Conservation (phyloP, 108 stramenopile species). For the Fragilariopsis cylindrus region DNA sequence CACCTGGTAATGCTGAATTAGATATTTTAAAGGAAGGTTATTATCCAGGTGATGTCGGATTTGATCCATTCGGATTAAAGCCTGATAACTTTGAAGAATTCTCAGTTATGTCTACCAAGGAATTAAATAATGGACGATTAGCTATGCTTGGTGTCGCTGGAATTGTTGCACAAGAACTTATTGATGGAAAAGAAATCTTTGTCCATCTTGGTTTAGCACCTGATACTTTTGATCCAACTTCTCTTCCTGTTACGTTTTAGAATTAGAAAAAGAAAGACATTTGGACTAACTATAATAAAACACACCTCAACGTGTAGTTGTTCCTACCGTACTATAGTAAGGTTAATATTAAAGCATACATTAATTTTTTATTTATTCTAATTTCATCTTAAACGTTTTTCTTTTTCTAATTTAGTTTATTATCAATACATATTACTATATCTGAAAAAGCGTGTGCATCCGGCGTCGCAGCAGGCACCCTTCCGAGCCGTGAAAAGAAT, state of each 20-base stretch:
- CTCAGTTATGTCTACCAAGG: conserved; percentile 61
- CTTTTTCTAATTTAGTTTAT: no score
- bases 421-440: no score
- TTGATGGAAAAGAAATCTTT: conserved; percentile 53
- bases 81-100: conserved; percentile 61
- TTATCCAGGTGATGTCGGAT: conserved; percentile 14
- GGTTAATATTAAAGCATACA: no score
- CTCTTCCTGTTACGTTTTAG: conserved; percentile 33
- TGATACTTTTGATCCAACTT: conserved; percentile 35
- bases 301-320: conserved; percentile 8
- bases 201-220: no score
- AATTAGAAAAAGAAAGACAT: no score
- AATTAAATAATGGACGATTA: conserved; percentile 86
- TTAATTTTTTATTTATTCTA: no score
- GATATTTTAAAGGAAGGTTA: conserved; percentile 67
- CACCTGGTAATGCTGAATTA: conserved; percentile 77
- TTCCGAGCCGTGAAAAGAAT: no score
- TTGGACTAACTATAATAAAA: no score
- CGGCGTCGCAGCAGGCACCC: no score
- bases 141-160: conserved; percentile 85
- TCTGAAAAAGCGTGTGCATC: no score
- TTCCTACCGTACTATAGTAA: no score
- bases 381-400: no score
- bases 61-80: conserved; percentile 46
- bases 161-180: conserved; percentile 74